Base-by-base conservation (phyloP, 2,329 filamentous ascomycete species). In the Parascedosporium putredinis region DNA sequence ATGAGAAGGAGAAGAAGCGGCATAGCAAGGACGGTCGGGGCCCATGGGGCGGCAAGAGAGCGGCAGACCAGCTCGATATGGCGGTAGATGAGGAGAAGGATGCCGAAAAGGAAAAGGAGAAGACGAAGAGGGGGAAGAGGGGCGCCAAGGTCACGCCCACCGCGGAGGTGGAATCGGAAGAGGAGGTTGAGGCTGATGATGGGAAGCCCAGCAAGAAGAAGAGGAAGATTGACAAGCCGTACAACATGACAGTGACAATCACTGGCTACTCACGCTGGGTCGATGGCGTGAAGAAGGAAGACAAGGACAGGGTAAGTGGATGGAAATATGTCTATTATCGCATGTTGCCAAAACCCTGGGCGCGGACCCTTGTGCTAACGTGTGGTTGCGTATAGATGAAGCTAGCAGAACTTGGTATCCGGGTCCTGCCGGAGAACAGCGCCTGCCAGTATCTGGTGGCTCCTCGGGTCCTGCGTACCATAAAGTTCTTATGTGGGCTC, bases 1-100 rank as follows among this genome's bases (percentile, higher is more conserved):
- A 93, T 60, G 86, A 97, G 60, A 95, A 93, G 62, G 93, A 98
- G 67, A 88, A 79, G 71, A 96, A 95, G 69, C 81, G 93, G 18
- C 65, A 69, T 5, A 60, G 62, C 53, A 79, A 75, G 55, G 66
- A 70, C 46, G 71, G 62, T 3, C 64, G 65, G 25, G 68, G 67
- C 2, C 71, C 74, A 0, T 84, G 79, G 73, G 80, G 81, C 22
- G 80, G 80, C 20, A 83, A 81, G 58, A 71, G 79, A 46, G 80
- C 80, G 1, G 74, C 78, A 2, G 76, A 82, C 50, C 64, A 71
- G 51, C 69, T 77, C 16, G 79, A 84, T 50, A 76, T 73, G 57
- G 50, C 50, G 25, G 18, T n/a, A 3, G 43, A 54, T 24, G 51
- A 43, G 22, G 47, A 36, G 44, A 50, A 62, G 63, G 49, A 50